Evolutionary conservation across 2,329 filamentous ascomycete species (phyloP).

Genomic region (Penicillium sp.): DNA sequence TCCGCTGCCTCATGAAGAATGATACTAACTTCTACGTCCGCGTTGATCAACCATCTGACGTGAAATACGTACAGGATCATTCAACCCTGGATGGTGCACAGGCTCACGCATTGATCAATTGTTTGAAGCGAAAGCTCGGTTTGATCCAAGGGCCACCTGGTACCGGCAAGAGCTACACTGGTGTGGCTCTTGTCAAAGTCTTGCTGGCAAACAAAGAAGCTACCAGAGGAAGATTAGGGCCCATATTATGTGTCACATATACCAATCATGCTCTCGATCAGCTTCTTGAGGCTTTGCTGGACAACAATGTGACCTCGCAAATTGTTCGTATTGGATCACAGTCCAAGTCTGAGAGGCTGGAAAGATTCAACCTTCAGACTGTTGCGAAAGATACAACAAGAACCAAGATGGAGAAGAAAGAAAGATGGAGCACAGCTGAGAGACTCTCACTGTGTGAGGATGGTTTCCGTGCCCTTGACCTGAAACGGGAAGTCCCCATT

Average conservation of each 20-base stretch:
- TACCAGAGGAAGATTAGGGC: constrained; percentile 36
- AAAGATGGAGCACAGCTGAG: constrained; percentile 10
- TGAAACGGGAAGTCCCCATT: constrained; percentile 4
- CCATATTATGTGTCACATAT: constrained; percentile 50
- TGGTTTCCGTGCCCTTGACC: constrained; percentile 9
- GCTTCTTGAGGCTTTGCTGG: constrained; percentile 58
- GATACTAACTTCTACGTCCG: constrained; percentile 19
- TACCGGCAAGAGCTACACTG: constrained; percentile 29
- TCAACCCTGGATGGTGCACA: constrained; percentile 24
- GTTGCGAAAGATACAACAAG: constrained; percentile 37
- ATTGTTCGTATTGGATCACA: constrained; percentile 62
- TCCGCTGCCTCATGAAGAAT: constrained; percentile 28
- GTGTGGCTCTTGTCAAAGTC: constrained; percentile 29
- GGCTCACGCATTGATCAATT: constrained; percentile 17
- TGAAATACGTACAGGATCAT: constrained; percentile 14
- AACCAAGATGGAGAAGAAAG: constrained; percentile 26
- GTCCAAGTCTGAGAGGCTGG: constrained; percentile 54
- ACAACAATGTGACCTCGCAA: constrained; percentile 31
- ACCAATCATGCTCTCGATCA: constrained; percentile 57
- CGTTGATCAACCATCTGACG: constrained; percentile 11
- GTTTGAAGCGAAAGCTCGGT: constrained; percentile 17
- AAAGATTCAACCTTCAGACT: constrained; percentile 50
- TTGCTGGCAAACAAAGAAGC: constrained; percentile 25
- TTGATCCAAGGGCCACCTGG: constrained; percentile 31
- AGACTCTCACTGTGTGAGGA: constrained; percentile 14